Base-by-base conservation (phyloP, 1,284 basidiomycete genomes). In the Schizophyllum commune region DNA sequence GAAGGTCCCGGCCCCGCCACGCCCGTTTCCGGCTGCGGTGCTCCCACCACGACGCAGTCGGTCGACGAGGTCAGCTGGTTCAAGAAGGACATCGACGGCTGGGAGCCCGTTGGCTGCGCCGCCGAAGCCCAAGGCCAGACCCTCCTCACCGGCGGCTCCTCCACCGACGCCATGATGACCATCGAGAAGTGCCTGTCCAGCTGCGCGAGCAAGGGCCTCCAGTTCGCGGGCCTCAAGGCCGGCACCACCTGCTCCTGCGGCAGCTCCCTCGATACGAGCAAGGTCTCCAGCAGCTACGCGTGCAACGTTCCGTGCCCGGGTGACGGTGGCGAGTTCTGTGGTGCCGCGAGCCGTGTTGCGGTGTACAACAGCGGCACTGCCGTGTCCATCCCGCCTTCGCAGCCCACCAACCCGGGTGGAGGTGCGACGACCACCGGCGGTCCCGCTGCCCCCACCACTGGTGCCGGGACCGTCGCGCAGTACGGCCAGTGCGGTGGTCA, bases 131-230 rank as follows among this genome's bases (percentile, higher is more conserved):
- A 11, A 17, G 39, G 39, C 39, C 17, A 11, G 39, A 47, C 39
- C 13, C 39, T 47, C 64, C 58, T 72, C 67, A 47, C 75, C 61
- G n/a, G 57, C 47, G 61, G 61, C 53, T 61, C 62, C 1, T 61
- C 59, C 32, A 59, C 57, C 5, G 62, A 61, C 52, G 55, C 57
- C 19, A 27, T 8, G 1, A 60, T 63, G 62, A 61, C 60, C 13
- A 34, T 63, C 58, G 62, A 63, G 55, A 60, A 61, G 39, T 63
- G 62, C 27, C 60, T 63, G 7, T 60, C 55, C 8, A 61, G 60
- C 33, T 63, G 62, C 21, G 57, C 32, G n/a, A 58, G 22, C 52
- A 61, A 60, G 20, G 60, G 62, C 13, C 59, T 60, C 52, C 60
- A 58, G 20, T 60, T 63, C 17, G 62, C 62, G 27, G 62, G 62